Base-by-base conservation (phyloP, 2,329 filamentous ascomycete genomes). In the Cadophora malorum region DNA sequence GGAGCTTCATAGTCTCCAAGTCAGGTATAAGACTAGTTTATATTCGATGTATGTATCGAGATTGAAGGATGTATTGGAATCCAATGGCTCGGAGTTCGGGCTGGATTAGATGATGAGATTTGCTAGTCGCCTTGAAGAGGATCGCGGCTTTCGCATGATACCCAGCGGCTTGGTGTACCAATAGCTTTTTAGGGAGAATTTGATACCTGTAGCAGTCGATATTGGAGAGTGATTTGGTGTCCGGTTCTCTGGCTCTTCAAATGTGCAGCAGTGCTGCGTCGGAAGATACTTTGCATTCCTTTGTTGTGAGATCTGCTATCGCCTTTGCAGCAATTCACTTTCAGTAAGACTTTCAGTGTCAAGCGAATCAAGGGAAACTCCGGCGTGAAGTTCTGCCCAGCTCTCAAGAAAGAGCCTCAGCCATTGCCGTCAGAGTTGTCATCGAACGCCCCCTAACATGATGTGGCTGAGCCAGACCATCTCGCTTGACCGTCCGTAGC, bases 121-220 rank as follows among this genome's bases (percentile, higher is more conserved):
- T 67, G 63, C 67, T 38, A 63, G 58, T 56, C 33, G 65, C 49
- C 60, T 66, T n/a, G 31, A 21, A 50, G 52, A 64, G 53, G 55
- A 55, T 47, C 31, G 55, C 61, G 60, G 60, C 63, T 64, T 47
- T 65, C 68, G 68, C 65, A 72, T 72, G 70, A 72, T 72, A 72
- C 70, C 70, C 70, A 66, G 68, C 49, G 63, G 64, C 45, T 65
- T 66, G 47, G 58, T 71, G 68, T 70, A 67, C 67, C 58, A 64
- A 33, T 56, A 56, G 31, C 62, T 55, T 55, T 64, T 58, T 21
- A 41, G 52, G 55, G 55, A 41, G 33, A 58, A 38, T 58, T 58
- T 58, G 55, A 58, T 38, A 58, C 55, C 55, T 38, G n/a, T 38
- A 8, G 8, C 19, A 38, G 19, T 38, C n/a, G 12, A 9, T 35